These are phyloP conservation scores for Aspergillus carlsbadensis DNA, from an alignment of 495 filamentous ascomycete species.

Conservation along the genomic window DNA sequence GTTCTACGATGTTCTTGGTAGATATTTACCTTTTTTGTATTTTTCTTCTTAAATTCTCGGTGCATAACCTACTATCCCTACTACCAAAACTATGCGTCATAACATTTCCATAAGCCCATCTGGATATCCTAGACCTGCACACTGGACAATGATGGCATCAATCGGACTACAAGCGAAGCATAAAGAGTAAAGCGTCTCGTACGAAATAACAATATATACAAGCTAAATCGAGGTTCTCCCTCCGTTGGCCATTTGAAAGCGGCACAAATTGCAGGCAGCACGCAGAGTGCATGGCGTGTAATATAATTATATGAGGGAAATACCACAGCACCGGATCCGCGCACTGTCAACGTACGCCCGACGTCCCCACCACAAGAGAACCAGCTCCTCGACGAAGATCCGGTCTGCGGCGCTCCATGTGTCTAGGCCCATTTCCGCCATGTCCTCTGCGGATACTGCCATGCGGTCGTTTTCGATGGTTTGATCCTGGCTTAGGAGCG, in stretches of 20 bases:
- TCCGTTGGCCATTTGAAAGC: no score
- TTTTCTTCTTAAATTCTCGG: neutral
- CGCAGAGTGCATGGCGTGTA: no score
- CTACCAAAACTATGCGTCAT: no score
- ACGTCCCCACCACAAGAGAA: constrained; percentile 69
- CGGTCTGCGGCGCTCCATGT: constrained; percentile 79
- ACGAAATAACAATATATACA: no score
- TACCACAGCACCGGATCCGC: constrained; percentile 76
- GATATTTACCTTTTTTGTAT: neutral
- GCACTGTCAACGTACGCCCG: constrained; percentile 67
- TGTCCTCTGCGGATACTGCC: constrained; percentile 64
- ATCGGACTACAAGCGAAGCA: no score
- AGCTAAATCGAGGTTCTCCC: no score
- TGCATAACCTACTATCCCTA: neutral
- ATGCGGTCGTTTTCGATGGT: constrained; percentile 37
- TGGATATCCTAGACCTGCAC: no score
- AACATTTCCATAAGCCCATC: neutral
- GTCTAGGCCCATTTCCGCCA: constrained; percentile 80
- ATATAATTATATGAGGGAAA: constrained; percentile 63
- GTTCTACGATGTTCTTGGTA: constrained; percentile 2
- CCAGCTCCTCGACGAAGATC: constrained; percentile 66
- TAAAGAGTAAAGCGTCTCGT: no score
- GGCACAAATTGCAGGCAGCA: no score
- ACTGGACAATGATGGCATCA: no score
- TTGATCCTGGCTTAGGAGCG: constrained; percentile 26